A percentile compares a stretch with the other conserved stretches of the same genome.
phyloP scores from a whole-genome alignment of 2,329 filamentous ascomycete genomes.

The Sporothrix brasiliensis region DNA sequence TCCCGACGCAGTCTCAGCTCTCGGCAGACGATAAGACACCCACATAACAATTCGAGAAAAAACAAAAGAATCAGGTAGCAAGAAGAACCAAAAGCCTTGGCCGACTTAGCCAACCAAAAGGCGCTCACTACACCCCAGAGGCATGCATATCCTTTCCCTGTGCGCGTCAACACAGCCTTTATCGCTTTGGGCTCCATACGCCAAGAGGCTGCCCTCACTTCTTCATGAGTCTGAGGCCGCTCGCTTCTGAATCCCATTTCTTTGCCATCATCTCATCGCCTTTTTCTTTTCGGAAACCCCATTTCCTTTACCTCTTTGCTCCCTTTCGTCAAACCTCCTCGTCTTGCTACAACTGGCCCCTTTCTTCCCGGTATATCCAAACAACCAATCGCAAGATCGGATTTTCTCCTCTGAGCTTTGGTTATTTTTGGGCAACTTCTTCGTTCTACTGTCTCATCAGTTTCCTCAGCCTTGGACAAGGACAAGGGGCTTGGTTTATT shows the following conservation, averaged over 20 bases:
- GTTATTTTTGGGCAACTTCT: background rate
- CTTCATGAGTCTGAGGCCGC: constrained; percentile 18
- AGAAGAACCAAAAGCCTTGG: background rate
- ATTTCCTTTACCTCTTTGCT: background rate
- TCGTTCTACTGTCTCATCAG: background rate
- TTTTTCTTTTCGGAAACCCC: background rate
- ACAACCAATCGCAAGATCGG: background rate
- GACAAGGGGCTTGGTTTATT: background rate
- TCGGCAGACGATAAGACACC: background rate
- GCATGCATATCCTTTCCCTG: background rate
- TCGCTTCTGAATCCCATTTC: background rate
- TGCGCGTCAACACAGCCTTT: background rate
- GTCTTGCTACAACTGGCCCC: background rate
- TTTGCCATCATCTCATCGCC: background rate
- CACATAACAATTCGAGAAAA: background rate
- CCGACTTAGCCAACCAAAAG: constrained; percentile 9
- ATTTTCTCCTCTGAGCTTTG: background rate
- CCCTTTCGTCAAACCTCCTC: constrained; percentile 1
- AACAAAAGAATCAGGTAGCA: background rate
- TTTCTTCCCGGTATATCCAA: background rate
- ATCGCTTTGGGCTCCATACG: background rate
- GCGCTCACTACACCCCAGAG: too few species aligned
- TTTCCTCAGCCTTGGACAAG: background rate
- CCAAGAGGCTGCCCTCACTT: background rate
- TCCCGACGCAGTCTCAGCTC: background rate